phyloP scores from a whole-genome alignment of 2,329 filamentous ascomycete species.

The Penicillium decumbens region DNA sequence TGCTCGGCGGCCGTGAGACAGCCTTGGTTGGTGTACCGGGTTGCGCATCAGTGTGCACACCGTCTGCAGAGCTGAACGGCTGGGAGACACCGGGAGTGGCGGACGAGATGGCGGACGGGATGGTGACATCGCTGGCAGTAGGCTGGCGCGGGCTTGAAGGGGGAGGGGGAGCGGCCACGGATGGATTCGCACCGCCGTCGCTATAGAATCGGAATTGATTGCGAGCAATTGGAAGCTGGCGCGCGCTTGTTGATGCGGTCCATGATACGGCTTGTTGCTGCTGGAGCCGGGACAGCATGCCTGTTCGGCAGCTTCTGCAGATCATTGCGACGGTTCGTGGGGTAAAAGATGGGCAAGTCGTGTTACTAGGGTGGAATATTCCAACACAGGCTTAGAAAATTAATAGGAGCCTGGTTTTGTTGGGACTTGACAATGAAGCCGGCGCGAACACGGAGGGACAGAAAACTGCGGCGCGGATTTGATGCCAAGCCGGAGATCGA shows the following conservation, averaged over 20 bases:
- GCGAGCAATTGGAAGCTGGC: constrained; percentile 29
- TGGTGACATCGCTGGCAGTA: constrained; percentile 27
- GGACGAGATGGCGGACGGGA: constrained; percentile 38
- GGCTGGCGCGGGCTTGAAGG: constrained; percentile 33
- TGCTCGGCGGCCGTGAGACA: constrained; percentile 33
- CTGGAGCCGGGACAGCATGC: constrained; percentile 38
- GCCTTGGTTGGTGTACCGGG: constrained; percentile 28
- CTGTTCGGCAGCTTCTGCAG: constrained; percentile 40
- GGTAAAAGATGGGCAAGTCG: background rate
- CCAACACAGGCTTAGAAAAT: background rate
- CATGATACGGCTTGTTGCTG: constrained; percentile 28
- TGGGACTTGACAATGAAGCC: constrained; percentile 3
- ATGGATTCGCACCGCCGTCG: constrained; percentile 25
- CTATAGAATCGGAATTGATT: constrained; percentile 33
- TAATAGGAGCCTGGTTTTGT: background rate
- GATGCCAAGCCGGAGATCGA: constrained; percentile 33
- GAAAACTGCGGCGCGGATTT: constrained; percentile 37
- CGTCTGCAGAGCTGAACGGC: constrained; percentile 38
- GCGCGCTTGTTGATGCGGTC: constrained; percentile 26
- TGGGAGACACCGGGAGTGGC: constrained; percentile 40
- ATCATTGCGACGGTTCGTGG: constrained; percentile 30
- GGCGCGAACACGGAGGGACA: constrained; percentile 16
- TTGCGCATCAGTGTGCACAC: constrained; percentile 26
- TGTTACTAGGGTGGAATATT: background rate
- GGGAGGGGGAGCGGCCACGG: constrained; percentile 28